Conservation (phyloP, 2,329 filamentous ascomycete genomes). For the Fusarium sp. region DNA sequence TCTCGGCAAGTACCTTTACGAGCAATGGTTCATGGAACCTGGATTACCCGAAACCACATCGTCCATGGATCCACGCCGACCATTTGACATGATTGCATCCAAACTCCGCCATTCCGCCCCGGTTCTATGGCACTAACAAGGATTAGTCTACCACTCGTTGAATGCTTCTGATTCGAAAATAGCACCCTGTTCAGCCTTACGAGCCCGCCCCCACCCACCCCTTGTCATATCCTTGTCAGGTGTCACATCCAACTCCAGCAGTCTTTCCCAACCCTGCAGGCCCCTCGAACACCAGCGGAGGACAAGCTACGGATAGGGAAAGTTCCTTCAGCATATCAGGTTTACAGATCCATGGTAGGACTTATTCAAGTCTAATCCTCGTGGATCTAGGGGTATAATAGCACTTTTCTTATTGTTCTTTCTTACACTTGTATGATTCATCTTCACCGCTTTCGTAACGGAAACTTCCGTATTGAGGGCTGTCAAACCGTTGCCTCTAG, state of each 20-base stretch:
- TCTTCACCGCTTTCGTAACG: slow-evolving; percentile 14
- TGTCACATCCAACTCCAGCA: slow-evolving; percentile 21
- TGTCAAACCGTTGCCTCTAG: slow-evolving; percentile 18
- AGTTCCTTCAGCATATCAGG: slow-evolving; percentile 20
- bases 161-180: slow-evolving; percentile 31
- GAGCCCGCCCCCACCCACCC: slow-evolving; percentile 41
- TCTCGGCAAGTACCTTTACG: slow-evolving; percentile 38
- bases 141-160: slow-evolving; percentile 14
- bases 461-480: slow-evolving; percentile 8
- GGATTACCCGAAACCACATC: slow-evolving; percentile 9
- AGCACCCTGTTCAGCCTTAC: slow-evolving; percentile 51
- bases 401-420: slow-evolving; percentile 10
- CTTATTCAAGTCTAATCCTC: slow-evolving; percentile 14
- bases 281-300: slow-evolving; percentile 19
- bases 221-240: slow-evolving; percentile 36
- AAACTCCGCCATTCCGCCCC: slow-evolving; percentile 32
- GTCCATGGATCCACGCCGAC: slow-evolving; percentile 28
- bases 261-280: slow-evolving; percentile 19
- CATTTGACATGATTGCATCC: slow-evolving; percentile 16
- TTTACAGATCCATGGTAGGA: slow-evolving; percentile 1
- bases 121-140: slow-evolving; percentile 22
- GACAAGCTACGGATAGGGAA: slow-evolving; percentile 26
- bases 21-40: slow-evolving; percentile 26
- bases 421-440: slow-evolving; percentile 2
- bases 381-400: slow-evolving; percentile 19